These are phyloP conservation scores for Furcasterigmium sp. DNA, from an alignment of 2,329 filamentous ascomycete species.

Conservation along the genomic window DNA sequence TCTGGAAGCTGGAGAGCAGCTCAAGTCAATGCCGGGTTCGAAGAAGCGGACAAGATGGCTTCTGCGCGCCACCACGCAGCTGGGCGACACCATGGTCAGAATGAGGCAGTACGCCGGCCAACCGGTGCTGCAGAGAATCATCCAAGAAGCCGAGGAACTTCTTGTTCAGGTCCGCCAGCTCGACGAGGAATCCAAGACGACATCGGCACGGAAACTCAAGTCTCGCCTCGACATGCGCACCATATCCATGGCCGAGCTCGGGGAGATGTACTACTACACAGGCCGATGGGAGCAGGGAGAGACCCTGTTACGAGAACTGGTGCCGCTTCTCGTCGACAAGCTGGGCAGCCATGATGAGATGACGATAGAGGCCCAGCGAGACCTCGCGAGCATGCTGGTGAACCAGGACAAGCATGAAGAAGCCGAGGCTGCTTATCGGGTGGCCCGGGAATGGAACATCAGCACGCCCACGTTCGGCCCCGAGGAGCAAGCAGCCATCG, in stretches of 20 bases:
- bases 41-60: slow-evolving; percentile 12
- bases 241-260: slow-evolving; percentile 15
- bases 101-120: slow-evolving; percentile 11
- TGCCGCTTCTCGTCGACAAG: slow-evolving; percentile 9
- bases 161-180: slow-evolving; percentile 4
- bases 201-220: background rate
- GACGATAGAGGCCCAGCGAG: slow-evolving; percentile 14
- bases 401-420: slow-evolving; percentile 12
- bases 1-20: slow-evolving; percentile 8
- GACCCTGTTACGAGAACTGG: slow-evolving; percentile 12
- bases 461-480: slow-evolving; percentile 10
- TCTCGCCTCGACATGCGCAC: slow-evolving; percentile 12
- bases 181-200: background rate
- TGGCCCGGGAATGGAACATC: slow-evolving; percentile 13
- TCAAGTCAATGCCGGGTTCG: slow-evolving; percentile 7
- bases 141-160: slow-evolving; percentile 8
- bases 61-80: slow-evolving; percentile 12
- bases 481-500: slow-evolving; percentile 14
- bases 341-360: slow-evolving; percentile 10
- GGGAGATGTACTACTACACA: slow-evolving; percentile 16
- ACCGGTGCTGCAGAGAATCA: slow-evolving; percentile 9
- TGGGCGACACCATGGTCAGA: slow-evolving; percentile 13
- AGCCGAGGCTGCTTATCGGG: slow-evolving; percentile 10
- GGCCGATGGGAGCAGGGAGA: slow-evolving; percentile 12
- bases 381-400: slow-evolving; percentile 13